These are phyloP conservation scores for Mercurialis annua DNA, from an alignment of 345 rosid genomes.

Conservation along the genomic window DNA sequence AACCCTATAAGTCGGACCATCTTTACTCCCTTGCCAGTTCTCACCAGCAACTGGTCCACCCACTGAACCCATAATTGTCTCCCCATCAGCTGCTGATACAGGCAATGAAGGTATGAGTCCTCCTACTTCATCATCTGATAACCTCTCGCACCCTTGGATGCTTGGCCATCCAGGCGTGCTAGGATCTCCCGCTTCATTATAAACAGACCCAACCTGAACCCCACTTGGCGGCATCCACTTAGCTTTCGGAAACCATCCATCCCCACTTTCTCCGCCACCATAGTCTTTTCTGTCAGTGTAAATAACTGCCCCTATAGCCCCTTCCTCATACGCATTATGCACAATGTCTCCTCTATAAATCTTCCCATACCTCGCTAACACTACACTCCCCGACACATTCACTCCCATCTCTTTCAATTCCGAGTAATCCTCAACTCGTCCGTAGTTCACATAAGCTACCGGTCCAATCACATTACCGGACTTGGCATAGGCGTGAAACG, in stretches of 20 bases:
- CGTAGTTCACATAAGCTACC: slow-evolving; percentile 67
- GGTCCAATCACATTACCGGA: slow-evolving; percentile 60
- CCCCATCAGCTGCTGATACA: slow-evolving; percentile 64
- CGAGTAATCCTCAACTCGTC: slow-evolving; percentile 56
- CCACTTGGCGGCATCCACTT: slow-evolving; percentile 87
- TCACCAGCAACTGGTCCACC: slow-evolving; percentile 49
- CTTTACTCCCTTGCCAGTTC: slow-evolving; percentile 64
- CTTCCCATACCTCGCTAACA: slow-evolving; percentile 60
- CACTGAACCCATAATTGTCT: slow-evolving; percentile 48
- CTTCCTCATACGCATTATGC: slow-evolving; percentile 53
- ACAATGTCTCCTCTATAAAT: slow-evolving; percentile 81
- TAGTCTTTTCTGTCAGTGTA: slow-evolving; percentile 70
- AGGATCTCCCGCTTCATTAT: slow-evolving; percentile 61
- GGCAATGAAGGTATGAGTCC: slow-evolving; percentile 67
- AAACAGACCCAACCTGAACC: slow-evolving; percentile 76
- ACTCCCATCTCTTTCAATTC: slow-evolving; percentile 46
- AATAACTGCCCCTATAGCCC: slow-evolving; percentile 63
- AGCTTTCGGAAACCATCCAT: slow-evolving; percentile 56
- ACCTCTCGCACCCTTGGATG: slow-evolving; percentile 62
- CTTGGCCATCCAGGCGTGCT: slow-evolving; percentile 90
- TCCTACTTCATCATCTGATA: slow-evolving; percentile 53
- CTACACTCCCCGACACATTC: slow-evolving; percentile 45
- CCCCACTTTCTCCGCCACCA: slow-evolving; percentile 45
- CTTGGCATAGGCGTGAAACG: slow-evolving; percentile 76
- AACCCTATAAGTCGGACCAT: slow-evolving; percentile 49